These are phyloP conservation scores for Aleurites moluccanus DNA, from an alignment of 441 rosid species.

Conservation along the genomic window DNA sequence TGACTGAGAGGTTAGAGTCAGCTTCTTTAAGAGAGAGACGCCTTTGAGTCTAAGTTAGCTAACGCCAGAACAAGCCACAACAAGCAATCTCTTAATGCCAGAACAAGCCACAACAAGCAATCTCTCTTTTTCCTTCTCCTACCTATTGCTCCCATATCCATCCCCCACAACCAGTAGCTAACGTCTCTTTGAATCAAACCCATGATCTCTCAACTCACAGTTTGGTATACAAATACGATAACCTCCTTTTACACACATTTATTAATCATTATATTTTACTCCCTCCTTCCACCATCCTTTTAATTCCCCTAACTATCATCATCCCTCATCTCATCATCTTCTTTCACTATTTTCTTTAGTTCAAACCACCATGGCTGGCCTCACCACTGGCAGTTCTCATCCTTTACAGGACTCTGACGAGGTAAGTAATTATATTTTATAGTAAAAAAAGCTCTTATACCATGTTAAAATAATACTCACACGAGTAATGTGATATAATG, in stretches of 20 bases:
- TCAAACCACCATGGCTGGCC: conserved; percentile 53
- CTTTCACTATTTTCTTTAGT: neutral
- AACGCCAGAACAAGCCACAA: conserved; percentile 7
- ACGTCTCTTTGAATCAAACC: conserved; percentile 68
- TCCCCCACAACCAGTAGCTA: conserved; percentile 10
- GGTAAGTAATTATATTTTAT: conserved; percentile 22
- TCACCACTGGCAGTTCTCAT: conserved; percentile 35
- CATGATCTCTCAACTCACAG: conserved; percentile 83
- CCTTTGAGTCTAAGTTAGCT: conserved; percentile 40
- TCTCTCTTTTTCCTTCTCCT: conserved; percentile 16
- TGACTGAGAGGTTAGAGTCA: conserved; percentile 15
- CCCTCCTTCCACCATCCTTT: conserved; percentile 17
- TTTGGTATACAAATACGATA: conserved; percentile 49
- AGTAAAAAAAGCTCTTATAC: too few species aligned
- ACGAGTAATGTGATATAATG: neutral
- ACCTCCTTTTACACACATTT: neutral
- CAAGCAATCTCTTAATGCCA: conserved; percentile 20
- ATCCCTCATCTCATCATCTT: conserved; percentile 27
- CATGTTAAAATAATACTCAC: too few species aligned
- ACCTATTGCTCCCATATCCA: conserved; percentile 19
- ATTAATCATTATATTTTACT: conserved; percentile 7
- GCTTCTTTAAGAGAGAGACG: neutral
- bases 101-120: conserved; percentile 19
- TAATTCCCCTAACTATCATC: conserved; percentile 14
- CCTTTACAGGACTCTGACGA: conserved; percentile 32